Percentiles rank a stretch among this genome's conserved stretches.
These are phyloP conservation scores for Fusarium sp. DNA, from an alignment of 2,329 filamentous ascomycete genomes.

Conservation along the genomic window DNA sequence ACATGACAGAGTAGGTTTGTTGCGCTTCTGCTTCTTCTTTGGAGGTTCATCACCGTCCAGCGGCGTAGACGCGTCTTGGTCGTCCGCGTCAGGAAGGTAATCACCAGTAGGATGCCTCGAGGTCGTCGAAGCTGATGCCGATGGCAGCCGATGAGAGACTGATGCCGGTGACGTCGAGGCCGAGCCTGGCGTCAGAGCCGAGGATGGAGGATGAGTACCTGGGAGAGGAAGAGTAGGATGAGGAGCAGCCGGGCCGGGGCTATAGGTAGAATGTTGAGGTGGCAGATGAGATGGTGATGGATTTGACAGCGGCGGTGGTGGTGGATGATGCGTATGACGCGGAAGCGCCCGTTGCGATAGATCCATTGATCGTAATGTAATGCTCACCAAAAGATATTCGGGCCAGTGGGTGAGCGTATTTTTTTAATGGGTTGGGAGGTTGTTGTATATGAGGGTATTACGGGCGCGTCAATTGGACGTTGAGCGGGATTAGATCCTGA, in stretches of 20 bases:
- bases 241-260: conserved; percentile 29
- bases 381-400: conserved; percentile 21
- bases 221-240: conserved; percentile 36
- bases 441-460: conserved; percentile 19
- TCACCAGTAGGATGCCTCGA: conserved; percentile 39
- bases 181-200: conserved; percentile 49
- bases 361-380: conserved; percentile 44
- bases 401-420: conserved; percentile 23
- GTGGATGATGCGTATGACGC: conserved; percentile 44
- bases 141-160: conserved; percentile 45
- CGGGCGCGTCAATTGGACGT: conserved; percentile 25
- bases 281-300: conserved; percentile 40
- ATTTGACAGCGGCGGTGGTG: conserved; percentile 35
- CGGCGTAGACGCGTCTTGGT: conserved; percentile 42
- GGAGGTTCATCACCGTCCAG: conserved; percentile 57
- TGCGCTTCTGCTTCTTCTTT: conserved; percentile 84
- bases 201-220: conserved; percentile 38
- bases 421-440: neutral
- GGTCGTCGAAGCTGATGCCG: conserved; percentile 37
- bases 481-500: conserved; percentile 21
- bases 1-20: conserved; percentile 86
- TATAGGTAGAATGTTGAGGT: conserved; percentile 41
- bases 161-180: conserved; percentile 50
- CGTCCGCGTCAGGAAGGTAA: conserved; percentile 39
- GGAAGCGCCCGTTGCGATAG: conserved; percentile 49